Conservation (phyloP, 495 filamentous ascomycete genomes). For the Evernia prunastri region DNA sequence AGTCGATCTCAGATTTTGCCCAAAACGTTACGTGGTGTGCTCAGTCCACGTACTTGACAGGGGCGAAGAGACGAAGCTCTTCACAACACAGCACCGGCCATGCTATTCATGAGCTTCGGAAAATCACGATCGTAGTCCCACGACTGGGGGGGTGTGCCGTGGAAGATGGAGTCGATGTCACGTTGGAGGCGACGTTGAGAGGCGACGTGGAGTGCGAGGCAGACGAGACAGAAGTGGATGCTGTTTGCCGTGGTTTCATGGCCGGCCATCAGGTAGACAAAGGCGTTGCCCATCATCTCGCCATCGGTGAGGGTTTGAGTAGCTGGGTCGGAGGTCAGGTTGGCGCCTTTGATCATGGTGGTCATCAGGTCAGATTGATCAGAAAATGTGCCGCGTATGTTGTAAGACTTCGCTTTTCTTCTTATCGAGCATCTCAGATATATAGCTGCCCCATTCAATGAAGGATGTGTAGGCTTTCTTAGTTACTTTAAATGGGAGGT, state of each 20-base stretch:
- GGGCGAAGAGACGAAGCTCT: slow-evolving; percentile 56
- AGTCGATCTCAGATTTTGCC: not conserved
- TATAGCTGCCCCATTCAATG: slow-evolving; percentile 56
- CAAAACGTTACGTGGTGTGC: slow-evolving; percentile 1
- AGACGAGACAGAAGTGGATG: slow-evolving; percentile 54
- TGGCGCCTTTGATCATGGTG: slow-evolving; percentile 42
- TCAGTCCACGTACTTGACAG: slow-evolving; percentile 34
- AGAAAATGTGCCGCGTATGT: slow-evolving; percentile 36
- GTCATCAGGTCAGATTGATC: slow-evolving; percentile 62
- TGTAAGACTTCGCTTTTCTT: slow-evolving; percentile 48
- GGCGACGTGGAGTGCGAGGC: slow-evolving; percentile 52
- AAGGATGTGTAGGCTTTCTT: slow-evolving; percentile 44
- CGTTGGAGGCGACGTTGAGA: slow-evolving; percentile 54
- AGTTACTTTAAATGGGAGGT: slow-evolving; percentile 46
- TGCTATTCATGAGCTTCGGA: slow-evolving; percentile 49
- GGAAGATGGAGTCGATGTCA: slow-evolving; percentile 54
- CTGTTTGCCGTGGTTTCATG: slow-evolving; percentile 68
- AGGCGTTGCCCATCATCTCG: slow-evolving; percentile 65
- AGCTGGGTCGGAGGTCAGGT: slow-evolving; percentile 25
- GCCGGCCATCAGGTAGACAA: slow-evolving; percentile 64
- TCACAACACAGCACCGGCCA: slow-evolving; percentile 63
- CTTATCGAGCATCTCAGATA: slow-evolving; percentile 53
- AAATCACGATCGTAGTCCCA: slow-evolving; percentile 59
- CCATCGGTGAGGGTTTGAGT: slow-evolving; percentile 40
- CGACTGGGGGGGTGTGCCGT: slow-evolving; percentile 40